Conservation (phyloP, 306 rosid genomes). For the Ceratonia siliqua region DNA sequence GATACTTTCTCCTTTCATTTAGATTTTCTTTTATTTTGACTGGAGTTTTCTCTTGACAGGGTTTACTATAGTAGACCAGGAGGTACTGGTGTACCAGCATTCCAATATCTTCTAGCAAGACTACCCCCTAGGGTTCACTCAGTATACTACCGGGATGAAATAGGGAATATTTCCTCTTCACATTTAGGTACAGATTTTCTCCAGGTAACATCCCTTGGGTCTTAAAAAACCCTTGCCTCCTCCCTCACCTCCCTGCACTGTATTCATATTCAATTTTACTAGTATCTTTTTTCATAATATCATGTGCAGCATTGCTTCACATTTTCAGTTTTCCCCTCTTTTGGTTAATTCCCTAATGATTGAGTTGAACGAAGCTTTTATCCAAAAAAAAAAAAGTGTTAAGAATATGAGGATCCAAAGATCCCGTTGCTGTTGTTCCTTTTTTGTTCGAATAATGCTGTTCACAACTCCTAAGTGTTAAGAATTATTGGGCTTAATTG, state of each 20-base stretch:
- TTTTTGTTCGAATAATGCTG: no score
- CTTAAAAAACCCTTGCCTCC: constrained; percentile 11
- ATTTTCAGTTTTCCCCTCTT: constrained; percentile 7
- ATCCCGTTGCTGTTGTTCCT: constrained; percentile 73
- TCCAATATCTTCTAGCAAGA: constrained; percentile 73
- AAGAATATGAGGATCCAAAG: constrained; percentile 89
- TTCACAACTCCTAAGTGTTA: no score
- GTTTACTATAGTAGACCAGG: constrained; percentile 78
- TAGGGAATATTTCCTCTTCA: constrained; percentile 93
- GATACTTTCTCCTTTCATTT: constrained; percentile 18
- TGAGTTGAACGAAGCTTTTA: constrained; percentile 21
- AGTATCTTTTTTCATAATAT: constrained; percentile 18
- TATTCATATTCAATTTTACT: constrained; percentile 21
- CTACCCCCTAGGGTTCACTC: constrained; percentile 96
- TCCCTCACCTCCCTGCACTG: constrained; percentile 5
- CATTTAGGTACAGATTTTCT: constrained; percentile 71
- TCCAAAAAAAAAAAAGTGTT: no score
- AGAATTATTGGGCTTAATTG: no score
- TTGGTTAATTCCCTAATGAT: constrained; percentile 11
- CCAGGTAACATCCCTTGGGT: constrained; percentile 48
- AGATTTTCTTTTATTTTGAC: background rate
- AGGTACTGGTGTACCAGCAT: constrained; percentile 71
- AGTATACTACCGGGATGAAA: constrained; percentile 84
- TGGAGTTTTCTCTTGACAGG: constrained; percentile 53
- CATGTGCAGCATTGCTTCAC: constrained; percentile 22